Evolutionary conservation across 176 grass and related monocot genomes (phyloP).

Genomic region (Musa beccarii): DNA sequence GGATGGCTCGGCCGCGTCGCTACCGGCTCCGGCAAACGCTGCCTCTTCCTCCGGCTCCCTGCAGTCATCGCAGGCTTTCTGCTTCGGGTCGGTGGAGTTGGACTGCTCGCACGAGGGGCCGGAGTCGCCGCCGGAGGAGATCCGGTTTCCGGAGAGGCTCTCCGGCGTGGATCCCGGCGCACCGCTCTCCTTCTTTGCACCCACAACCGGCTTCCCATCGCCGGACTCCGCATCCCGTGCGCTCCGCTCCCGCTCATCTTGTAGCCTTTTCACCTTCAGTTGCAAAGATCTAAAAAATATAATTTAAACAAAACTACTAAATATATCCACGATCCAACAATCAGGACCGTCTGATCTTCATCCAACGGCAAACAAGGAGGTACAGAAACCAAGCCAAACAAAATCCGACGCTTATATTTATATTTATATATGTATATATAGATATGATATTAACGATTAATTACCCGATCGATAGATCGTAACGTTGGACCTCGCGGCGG

Average conservation of each 20-base stretch:
- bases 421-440: too few species aligned
- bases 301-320: constrained; percentile 14
- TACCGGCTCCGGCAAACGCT: background rate
- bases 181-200: constrained; percentile 21
- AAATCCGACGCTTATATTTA: background rate
- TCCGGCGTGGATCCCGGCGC: constrained; percentile 17
- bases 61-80: background rate
- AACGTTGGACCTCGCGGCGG: constrained; percentile 67
- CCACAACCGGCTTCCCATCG: constrained; percentile 23
- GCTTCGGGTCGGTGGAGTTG: constrained; percentile 75
- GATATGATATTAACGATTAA: background rate
- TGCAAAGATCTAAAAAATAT: constrained; percentile 60
- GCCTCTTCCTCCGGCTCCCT: background rate
- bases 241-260: constrained; percentile 55
- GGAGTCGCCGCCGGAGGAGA: constrained; percentile 45
- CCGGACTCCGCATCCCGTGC: constrained; percentile 19
- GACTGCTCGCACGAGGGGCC: constrained; percentile 70
- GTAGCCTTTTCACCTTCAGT: constrained; percentile 63
- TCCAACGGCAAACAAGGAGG: background rate
- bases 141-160: constrained; percentile 26
- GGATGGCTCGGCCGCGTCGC: background rate
- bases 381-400: background rate
- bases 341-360: constrained; percentile 28
- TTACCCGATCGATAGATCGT: constrained; percentile 91
- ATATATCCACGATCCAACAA: background rate